phyloP scores from a whole-genome alignment of 495 filamentous ascomycete genomes.

The Penicillium fimorum region DNA sequence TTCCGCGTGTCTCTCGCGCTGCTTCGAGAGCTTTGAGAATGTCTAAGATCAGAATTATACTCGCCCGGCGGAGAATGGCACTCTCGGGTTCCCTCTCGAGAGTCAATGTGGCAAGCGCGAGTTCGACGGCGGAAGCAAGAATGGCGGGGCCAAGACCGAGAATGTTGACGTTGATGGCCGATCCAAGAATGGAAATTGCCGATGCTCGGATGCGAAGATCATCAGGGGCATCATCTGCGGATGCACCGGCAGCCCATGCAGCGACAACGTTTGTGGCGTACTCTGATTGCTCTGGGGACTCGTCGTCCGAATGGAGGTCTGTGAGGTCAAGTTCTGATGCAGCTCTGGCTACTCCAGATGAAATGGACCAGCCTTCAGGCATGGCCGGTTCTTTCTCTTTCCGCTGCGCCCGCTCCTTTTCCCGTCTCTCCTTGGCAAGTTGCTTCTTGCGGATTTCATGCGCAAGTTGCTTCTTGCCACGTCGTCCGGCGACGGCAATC shows the following conservation, averaged over 20 bases:
- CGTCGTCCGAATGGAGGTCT: constrained; percentile 40
- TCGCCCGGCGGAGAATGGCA: constrained; percentile 72
- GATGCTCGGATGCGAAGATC: constrained; percentile 77
- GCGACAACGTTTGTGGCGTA: constrained; percentile 63
- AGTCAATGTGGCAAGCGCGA: constrained; percentile 63
- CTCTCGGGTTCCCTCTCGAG: constrained; percentile 62
- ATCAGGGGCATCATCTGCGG: constrained; percentile 53
- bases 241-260: constrained; percentile 70
- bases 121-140: constrained; percentile 60
- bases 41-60: constrained; percentile 64
- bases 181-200: constrained; percentile 69
- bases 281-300: constrained; percentile 50
- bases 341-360: constrained; percentile 15
- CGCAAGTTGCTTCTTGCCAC: constrained; percentile 53
- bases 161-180: constrained; percentile 65
- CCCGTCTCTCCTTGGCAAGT: constrained; percentile 44
- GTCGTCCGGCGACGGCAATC: constrained; percentile 64
- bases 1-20: constrained; percentile 45
- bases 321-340: constrained; percentile 1
- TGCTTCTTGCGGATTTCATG: constrained; percentile 53
- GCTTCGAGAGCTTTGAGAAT: constrained; percentile 64
- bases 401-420: constrained; percentile 45
- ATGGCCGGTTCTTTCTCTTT: constrained; percentile 28
- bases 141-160: constrained; percentile 54
- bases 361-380: constrained; percentile 36